phyloP scores from a whole-genome alignment of 2,329 filamentous ascomycete genomes.

The Verticillium alfalfae region DNA sequence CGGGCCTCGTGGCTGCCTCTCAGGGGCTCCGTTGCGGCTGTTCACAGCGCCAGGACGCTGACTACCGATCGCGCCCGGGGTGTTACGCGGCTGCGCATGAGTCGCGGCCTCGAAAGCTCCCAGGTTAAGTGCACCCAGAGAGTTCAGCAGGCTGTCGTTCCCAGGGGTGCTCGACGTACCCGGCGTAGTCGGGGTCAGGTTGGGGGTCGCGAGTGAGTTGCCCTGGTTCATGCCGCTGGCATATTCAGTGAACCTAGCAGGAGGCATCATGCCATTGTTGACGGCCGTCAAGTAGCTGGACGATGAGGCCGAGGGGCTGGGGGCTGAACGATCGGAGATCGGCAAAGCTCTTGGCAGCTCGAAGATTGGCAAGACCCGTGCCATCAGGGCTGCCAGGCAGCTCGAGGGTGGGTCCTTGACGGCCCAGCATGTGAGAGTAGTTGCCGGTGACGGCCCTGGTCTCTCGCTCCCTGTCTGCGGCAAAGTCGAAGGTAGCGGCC shows the following conservation, averaged over 20 bases:
- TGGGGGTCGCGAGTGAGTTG: conserved; percentile 26
- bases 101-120: conserved; percentile 43
- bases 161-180: conserved; percentile 31
- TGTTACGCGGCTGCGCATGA: conserved; percentile 34
- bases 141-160: conserved; percentile 37
- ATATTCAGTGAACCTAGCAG: conserved; percentile 41
- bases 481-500: conserved; percentile 96
- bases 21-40: conserved; percentile 40
- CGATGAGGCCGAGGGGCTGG: conserved; percentile 84
- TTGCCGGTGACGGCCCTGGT: conserved; percentile 60
- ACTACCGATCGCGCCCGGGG: conserved; percentile 60
- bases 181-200: conserved; percentile 22
- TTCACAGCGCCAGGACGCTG: conserved; percentile 51
- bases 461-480: conserved; percentile 70
- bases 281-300: conserved; percentile 66
- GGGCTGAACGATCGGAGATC: conserved; percentile 93
- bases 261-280: conserved; percentile 46
- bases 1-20: conserved; percentile 59
- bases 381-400: conserved; percentile 73
- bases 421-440: conserved; percentile 66
- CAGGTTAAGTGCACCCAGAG: conserved; percentile 45
- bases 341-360: conserved; percentile 93
- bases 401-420: conserved; percentile 80
- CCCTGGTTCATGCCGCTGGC: conserved; percentile 29
- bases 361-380: conserved; percentile 63